These are phyloP conservation scores for Malassezia arunalokei DNA, from an alignment of 1,284 basidiomycete species.

Conservation along the genomic window DNA sequence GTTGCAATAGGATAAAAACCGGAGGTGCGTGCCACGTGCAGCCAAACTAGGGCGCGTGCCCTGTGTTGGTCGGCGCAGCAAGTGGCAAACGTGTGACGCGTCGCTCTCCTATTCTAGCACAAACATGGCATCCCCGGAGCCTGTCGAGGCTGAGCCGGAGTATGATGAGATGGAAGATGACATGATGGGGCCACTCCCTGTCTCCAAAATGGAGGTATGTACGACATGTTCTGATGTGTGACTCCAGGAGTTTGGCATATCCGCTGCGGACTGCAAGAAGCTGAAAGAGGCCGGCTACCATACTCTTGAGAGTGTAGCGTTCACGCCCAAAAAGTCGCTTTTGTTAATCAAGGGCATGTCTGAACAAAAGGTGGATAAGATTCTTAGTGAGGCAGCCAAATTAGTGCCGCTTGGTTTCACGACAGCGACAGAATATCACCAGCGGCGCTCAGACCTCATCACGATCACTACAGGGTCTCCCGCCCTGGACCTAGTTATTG, in stretches of 20 bases:
- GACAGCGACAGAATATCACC: constrained; percentile 89
- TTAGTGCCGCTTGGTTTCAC: constrained; percentile 95
- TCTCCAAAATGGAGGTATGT: constrained; percentile 36
- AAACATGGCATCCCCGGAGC: constrained; percentile 4
- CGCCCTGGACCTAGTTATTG: constrained; percentile 85
- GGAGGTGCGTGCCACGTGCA: constrained; percentile 4
- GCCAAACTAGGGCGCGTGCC: background rate
- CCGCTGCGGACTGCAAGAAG: constrained; percentile 85
- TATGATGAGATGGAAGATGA: constrained; percentile 25
- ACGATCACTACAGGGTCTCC: constrained; percentile 94
- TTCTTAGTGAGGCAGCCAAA: constrained; percentile 71
- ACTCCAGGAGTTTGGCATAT: constrained; percentile 68
- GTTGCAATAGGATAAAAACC: too few relatives aligned
- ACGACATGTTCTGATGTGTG: background rate
- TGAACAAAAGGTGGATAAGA: constrained; percentile 95
- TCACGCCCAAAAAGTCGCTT: constrained; percentile 88
- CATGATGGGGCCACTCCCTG: constrained; percentile 28
- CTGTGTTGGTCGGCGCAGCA: background rate
- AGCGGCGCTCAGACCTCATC: constrained; percentile 84
- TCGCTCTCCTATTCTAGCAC: background rate
- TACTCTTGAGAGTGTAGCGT: constrained; percentile 90
- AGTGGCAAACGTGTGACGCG: background rate
- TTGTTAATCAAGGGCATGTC: constrained; percentile 92
- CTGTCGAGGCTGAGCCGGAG: background rate
- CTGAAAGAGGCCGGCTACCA: constrained; percentile 82